Conservation (phyloP, 768 basidiomycete genomes). For the Leccinellum luteum region DNA sequence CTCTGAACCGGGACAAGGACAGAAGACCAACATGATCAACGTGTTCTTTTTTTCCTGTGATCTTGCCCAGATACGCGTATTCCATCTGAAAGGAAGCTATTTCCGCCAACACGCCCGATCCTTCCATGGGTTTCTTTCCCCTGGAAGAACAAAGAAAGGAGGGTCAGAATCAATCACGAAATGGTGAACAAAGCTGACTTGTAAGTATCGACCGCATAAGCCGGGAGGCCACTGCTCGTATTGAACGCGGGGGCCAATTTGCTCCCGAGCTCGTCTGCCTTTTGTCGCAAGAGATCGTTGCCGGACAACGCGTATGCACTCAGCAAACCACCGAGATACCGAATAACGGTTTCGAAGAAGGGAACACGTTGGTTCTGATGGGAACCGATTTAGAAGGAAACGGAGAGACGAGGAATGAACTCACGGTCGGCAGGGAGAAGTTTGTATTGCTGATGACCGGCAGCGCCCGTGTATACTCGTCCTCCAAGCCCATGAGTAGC, state of each 20-base stretch:
- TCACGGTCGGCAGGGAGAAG: conserved; percentile 48
- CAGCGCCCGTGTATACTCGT: conserved; percentile 67
- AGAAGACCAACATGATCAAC: conserved; percentile 46
- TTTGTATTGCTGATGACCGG: conserved; percentile 46
- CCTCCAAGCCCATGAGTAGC: conserved; percentile 71
- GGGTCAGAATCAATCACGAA: not conserved
- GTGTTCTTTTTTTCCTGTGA: conserved; percentile 68
- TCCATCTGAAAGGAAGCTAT: conserved; percentile 80
- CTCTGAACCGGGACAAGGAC: not conserved
- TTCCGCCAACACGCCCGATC: conserved; percentile 60
- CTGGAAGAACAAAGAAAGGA: not conserved
- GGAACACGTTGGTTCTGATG: conserved; percentile 36
- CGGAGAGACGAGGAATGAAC: not conserved
- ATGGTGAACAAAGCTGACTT: conserved; percentile 35
- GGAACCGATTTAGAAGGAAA: conserved; percentile 1
- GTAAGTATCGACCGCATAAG: conserved; percentile 65
- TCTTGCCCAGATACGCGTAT: conserved; percentile 78
- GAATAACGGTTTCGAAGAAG: conserved; percentile 84
- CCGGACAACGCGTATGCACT: conserved; percentile 76
- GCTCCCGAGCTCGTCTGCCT: conserved; percentile 74
- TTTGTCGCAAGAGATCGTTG: conserved; percentile 57
- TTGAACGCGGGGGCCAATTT: conserved; percentile 70
- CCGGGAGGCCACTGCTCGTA: conserved; percentile 67
- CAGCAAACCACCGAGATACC: conserved; percentile 85
- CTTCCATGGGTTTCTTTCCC: not conserved